Evolutionary conservation across 2,329 filamentous ascomycete species (phyloP).

Genomic region (Elsinoe fawcettii): DNA sequence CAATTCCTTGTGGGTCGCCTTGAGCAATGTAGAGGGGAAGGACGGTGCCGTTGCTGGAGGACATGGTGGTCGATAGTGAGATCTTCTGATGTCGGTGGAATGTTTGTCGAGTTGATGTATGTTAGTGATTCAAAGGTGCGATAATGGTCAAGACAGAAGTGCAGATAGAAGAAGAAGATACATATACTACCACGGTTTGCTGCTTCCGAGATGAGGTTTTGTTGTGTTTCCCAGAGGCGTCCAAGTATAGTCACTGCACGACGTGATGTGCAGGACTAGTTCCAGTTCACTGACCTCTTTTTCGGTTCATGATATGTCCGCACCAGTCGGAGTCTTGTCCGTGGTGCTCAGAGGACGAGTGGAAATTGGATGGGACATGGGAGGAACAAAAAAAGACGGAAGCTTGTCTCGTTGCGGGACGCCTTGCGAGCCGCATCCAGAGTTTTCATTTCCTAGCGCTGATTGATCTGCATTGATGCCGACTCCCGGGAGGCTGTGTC

Average conservation of each 20-base stretch:
- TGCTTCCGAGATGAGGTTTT: not conserved
- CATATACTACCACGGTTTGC: constrained; percentile 3
- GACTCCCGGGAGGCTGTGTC: not conserved
- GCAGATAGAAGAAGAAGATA: not conserved
- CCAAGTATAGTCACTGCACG: not conserved
- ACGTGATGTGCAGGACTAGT: not conserved
- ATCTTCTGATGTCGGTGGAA: not conserved
- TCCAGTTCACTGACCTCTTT: not conserved
- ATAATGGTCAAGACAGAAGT: not conserved
- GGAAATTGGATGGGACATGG: constrained; percentile 4
- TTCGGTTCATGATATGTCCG: not conserved
- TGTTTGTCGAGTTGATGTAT: not conserved
- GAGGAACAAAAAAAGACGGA: not conserved
- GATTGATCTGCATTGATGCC: not conserved
- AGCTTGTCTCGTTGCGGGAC: constrained; percentile 1
- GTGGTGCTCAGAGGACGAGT: not conserved
- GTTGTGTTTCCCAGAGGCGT: not conserved
- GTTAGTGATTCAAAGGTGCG: not conserved
- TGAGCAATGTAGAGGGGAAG: not conserved
- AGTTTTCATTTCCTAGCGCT: not conserved
- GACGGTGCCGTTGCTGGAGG: not conserved
- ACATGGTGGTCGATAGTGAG: not conserved
- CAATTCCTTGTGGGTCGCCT: not conserved
- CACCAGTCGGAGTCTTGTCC: constrained; percentile 1
- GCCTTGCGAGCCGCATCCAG: constrained; percentile 7